Base-by-base conservation (phyloP, 305 asterid genomes). In the Rubia tinctorum region DNA sequence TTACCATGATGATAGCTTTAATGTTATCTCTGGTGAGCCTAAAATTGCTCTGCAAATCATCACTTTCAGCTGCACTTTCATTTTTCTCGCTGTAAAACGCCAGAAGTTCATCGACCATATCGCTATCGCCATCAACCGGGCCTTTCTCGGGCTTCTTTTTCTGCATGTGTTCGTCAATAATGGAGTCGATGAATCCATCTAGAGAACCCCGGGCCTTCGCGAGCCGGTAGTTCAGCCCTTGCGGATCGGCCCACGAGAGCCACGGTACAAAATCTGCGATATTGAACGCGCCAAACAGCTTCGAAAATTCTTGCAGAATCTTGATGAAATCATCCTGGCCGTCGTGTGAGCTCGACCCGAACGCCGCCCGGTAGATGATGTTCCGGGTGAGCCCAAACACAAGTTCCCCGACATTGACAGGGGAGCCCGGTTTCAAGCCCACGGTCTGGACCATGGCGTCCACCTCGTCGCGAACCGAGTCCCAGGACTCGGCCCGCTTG, bases 1-100 rank as follows among this genome's bases (percentile, higher is more conserved):
- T 72, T 87, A 92, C 98, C 98, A 92, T 92, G 58, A 92, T 92
- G 49, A 92, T 88, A 61, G 96, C 98, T 75, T 92, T 92, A 63
- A 92, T 92, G 71, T 92, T 89, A 66, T 86, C 76, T 83, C 88
- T 88, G 0, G 92, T 86, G n/a, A 92, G 92, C n/a, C 73, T 87
- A 70, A 88, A 74, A 0, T 91, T 75, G 72, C 81, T 86, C 22
- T 85, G 87, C 78, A 83, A 80, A 80, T 90, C 97, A 42, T 86
- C 88, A 0, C 77, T 59, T 40, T 85, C 96, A 0, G 69, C 55
- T 25, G 79, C 76, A 18, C 76, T 73, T 0, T 80, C 82, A 20
- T 84, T 88, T 25, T 86, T 87, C 69, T 88, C 88, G 67, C 87
- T 80, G 75, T 84, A 88, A 77, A 86, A 89, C 12, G 83, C 94